Conservation (phyloP, 2,329 filamentous ascomycete species). For the Bipolaris cookei region DNA sequence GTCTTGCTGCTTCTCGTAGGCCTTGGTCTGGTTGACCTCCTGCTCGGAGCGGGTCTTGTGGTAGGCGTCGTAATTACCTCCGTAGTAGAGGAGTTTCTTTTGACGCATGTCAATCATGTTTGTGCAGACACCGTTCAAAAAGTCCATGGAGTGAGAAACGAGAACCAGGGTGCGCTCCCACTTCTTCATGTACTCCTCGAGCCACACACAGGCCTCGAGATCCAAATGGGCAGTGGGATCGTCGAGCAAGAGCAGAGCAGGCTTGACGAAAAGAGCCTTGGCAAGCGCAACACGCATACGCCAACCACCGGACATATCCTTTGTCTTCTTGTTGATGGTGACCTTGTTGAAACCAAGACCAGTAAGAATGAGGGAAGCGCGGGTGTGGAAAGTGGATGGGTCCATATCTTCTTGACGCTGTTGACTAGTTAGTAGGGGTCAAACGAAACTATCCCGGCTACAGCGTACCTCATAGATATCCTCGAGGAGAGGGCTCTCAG, state of each 20-base stretch:
- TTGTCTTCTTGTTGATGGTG: constrained; percentile 99
- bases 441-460: not conserved
- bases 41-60: constrained; percentile 92
- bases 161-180: constrained; percentile 97
- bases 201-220: constrained; percentile 98
- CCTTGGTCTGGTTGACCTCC: constrained; percentile 98
- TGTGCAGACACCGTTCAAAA: constrained; percentile 97
- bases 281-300: constrained; percentile 98
- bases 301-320: constrained; percentile 99
- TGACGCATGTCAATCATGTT: constrained; percentile 98
- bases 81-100: constrained; percentile 92
- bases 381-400: constrained; percentile 93
- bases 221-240: constrained; percentile 99
- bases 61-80: constrained; percentile 99
- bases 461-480: constrained; percentile 89
- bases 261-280: constrained; percentile 98
- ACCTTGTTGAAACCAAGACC: constrained; percentile 99
- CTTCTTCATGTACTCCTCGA: constrained; percentile 99
- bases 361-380: constrained; percentile 93
- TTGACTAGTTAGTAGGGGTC: constrained; percentile 11
- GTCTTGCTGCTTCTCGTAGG: constrained; percentile 98
- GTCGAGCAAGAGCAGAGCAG: constrained; percentile 91
- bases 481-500: constrained; percentile 86
- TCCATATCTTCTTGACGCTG: constrained; percentile 99
- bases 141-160: constrained; percentile 98